Percentiles rank a stretch among this genome's conserved stretches.
These are phyloP conservation scores for Cyclostephanos tholiformis DNA, from an alignment of 108 stramenopile genomes.

Conservation along the genomic window DNA sequence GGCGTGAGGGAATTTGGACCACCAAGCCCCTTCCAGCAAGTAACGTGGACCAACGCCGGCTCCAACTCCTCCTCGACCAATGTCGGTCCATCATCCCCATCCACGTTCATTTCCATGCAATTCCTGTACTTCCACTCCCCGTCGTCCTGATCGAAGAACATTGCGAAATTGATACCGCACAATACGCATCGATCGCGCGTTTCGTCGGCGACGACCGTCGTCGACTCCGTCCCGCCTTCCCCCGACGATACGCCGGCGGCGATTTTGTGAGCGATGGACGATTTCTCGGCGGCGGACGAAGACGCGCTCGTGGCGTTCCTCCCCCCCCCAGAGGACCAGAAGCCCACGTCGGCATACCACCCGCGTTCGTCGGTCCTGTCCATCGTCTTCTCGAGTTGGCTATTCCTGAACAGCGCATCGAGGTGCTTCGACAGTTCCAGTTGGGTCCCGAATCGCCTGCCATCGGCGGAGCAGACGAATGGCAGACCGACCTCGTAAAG, in stretches of 20 bases:
- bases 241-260: constrained; percentile 10
- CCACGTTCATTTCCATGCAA: constrained; percentile 77
- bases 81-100: constrained; percentile 65
- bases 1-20: constrained; percentile 65
- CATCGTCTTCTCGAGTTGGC: constrained; percentile 81
- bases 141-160: constrained; percentile 90
- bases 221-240: constrained; percentile 31
- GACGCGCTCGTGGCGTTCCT: neutral
- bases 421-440: constrained; percentile 76
- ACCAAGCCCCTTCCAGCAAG: constrained; percentile 79
- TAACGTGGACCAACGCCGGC: constrained; percentile 70
- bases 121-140: constrained; percentile 86
- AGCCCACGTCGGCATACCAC: constrained; percentile 64
- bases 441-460: constrained; percentile 75
- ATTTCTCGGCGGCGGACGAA: constrained; percentile 9
- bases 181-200: constrained; percentile 74
- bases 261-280: constrained; percentile 1
- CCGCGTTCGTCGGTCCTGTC: constrained; percentile 78
- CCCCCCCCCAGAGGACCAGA: constrained; percentile 47
- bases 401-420: constrained; percentile 72
- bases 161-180: constrained; percentile 86
- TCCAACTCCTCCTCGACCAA: constrained; percentile 58
- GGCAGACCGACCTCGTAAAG: constrained; percentile 84
- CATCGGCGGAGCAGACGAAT: constrained; percentile 82
- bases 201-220: constrained; percentile 77